phyloP scores from a whole-genome alignment of 495 filamentous ascomycete genomes.

The Daldinia caldariorum region DNA sequence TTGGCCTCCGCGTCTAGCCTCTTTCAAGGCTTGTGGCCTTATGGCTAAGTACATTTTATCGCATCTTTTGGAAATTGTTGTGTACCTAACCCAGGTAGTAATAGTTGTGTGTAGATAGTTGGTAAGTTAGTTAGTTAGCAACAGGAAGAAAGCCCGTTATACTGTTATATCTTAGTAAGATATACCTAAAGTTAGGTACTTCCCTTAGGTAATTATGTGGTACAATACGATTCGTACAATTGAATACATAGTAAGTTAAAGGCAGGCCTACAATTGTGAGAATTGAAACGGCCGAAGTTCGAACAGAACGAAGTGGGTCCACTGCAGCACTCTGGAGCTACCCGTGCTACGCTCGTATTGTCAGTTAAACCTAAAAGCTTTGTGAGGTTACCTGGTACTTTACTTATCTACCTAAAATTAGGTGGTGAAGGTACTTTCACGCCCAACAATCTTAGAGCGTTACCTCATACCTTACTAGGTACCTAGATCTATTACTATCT shows the following conservation, averaged over 20 bases:
- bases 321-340: not conserved
- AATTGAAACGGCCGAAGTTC: not conserved
- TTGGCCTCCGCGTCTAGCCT: too few species aligned
- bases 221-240: slow-evolving; percentile 1
- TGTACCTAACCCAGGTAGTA: not conserved
- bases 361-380: not conserved
- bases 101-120: too few species aligned
- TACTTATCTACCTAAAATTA: not conserved
- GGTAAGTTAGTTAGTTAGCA: too few species aligned
- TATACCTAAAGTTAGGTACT: not conserved
- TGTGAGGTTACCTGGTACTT: not conserved
- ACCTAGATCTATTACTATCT: too few species aligned
- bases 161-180: not conserved
- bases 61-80: too few species aligned
- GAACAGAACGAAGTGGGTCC: slow-evolving; percentile 1
- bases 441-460: not conserved
- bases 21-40: too few species aligned
- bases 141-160: not conserved
- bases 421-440: not conserved
- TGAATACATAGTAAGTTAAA: not conserved
- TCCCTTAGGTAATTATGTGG: not conserved
- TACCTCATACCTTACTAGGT: not conserved
- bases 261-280: not conserved
- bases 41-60: too few species aligned
- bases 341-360: too few species aligned